Evolutionary conservation across 352 stramenopile species (phyloP).

Genomic region (Globisporangium nodosum): DNA sequence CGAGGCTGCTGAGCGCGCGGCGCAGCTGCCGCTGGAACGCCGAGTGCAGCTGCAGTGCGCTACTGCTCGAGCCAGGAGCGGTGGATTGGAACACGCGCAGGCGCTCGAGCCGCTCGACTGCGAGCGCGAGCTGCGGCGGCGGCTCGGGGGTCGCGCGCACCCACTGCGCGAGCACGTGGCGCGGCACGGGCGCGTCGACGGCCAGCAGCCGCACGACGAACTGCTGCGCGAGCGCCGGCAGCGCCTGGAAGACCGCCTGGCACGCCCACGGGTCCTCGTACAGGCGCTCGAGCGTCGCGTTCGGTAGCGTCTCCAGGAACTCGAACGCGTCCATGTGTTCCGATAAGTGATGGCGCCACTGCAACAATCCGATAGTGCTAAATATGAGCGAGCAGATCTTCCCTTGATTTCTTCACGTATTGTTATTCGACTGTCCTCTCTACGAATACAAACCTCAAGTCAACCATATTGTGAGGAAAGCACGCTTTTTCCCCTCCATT

Average conservation of each 20-base stretch:
- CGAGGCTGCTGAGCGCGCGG: slow-evolving; percentile 62
- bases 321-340: slow-evolving; percentile 76
- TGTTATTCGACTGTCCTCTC: neutral
- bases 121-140: slow-evolving; percentile 45
- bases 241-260: slow-evolving; percentile 84
- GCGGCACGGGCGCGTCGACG: slow-evolving; percentile 40
- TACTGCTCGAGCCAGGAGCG: slow-evolving; percentile 21
- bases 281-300: slow-evolving; percentile 65
- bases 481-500: neutral
- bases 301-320: slow-evolving; percentile 79
- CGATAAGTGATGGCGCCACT: neutral
- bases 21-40: slow-evolving; percentile 62
- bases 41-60: slow-evolving; percentile 26
- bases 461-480: neutral
- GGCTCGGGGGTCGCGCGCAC: slow-evolving; percentile 33
- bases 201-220: slow-evolving; percentile 87
- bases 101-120: slow-evolving; percentile 50
- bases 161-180: slow-evolving; percentile 60
- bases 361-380: neutral
- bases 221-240: slow-evolving; percentile 83
- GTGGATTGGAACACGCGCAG: slow-evolving; percentile 49
- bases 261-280: slow-evolving; percentile 87
- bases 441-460: neutral
- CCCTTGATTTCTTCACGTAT: neutral
- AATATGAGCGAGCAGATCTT: neutral